Percentiles rank a stretch among this genome's conserved stretches.
Evolutionary conservation across 176 grass and related monocot genomes (phyloP).

Genomic region (Juncus inflexus): DNA sequence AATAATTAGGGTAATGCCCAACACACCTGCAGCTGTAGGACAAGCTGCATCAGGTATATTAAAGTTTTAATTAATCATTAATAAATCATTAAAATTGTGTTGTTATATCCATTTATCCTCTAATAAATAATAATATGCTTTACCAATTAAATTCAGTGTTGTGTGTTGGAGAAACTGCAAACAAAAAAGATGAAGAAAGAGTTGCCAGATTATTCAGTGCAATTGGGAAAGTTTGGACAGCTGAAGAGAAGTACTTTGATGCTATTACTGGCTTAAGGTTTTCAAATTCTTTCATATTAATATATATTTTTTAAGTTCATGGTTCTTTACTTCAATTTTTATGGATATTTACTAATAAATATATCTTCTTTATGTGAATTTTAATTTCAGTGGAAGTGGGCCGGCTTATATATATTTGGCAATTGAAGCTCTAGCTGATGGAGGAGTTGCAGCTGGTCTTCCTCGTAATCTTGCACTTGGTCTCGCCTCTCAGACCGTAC

Average conservation of each 20-base stretch:
- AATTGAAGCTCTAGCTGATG: constrained; percentile 97
- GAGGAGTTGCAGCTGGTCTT: constrained; percentile 96
- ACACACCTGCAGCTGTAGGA: constrained; percentile 92
- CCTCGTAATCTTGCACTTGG: constrained; percentile 91
- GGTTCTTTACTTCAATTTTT: neutral
- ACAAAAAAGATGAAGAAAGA: constrained; percentile 69
- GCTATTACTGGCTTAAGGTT: constrained; percentile 96
- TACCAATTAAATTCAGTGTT: constrained; percentile 46
- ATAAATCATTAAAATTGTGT: too few species aligned
- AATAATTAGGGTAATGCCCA: constrained; percentile 99
- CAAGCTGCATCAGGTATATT: constrained; percentile 83
- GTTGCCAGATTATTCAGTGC: constrained; percentile 65
- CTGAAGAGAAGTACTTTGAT: constrained; percentile 98
- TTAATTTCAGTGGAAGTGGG: constrained; percentile 83
- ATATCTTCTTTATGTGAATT: neutral
- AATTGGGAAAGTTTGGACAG: constrained; percentile 93
- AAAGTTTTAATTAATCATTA: neutral
- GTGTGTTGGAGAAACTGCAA: constrained; percentile 78
- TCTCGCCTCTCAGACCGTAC: constrained; percentile 89
- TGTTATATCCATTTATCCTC: too few species aligned
- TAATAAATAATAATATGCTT: too few species aligned
- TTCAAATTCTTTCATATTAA: neutral
- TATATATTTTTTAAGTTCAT: constrained; percentile 13
- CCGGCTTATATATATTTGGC: constrained; percentile 93
- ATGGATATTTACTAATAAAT: too few species aligned